Evolutionary conservation across 306 rosid species (phyloP), one percentile per base, ranked within the genome.

Genomic region (Trifolium repens): DNA sequence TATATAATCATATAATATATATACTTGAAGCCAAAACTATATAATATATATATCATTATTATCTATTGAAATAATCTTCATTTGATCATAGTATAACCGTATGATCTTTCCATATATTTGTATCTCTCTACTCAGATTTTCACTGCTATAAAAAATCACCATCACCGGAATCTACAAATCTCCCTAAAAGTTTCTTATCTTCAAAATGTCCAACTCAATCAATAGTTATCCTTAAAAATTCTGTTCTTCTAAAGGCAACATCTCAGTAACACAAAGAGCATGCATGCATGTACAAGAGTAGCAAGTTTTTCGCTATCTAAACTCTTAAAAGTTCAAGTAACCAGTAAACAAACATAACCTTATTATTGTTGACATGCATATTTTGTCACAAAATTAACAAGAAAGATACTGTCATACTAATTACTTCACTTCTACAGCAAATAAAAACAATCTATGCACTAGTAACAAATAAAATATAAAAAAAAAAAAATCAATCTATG

Each of bases 171-270:
- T 67, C 53, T 60, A 54, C 30, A 27, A 76, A 74, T 61, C 53
- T 46, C 71, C 55, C 61, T 47, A 1, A n/a, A n/a, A 79, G 12
- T 72, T 74, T 83, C 63, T 71, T 53, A 50, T 54, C 64, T 17
- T 13, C 55, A 43, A 75, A 72, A 43, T 63, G 71, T 57, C 30
- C 24, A 64, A 54, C 47, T 46, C 52, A 19, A 74, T n/a, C 34
- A 37, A 37, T 27, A 27, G 30, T 67, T 32, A 67, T 79, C 24
- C 60, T 19, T 60, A 65, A 82, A 27, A 24, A 61, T 40, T 50
- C 9, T 10, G 43, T 74, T 57, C 75, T 78, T 63, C 59, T 64
- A 63, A 49, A 47, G 47, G 22, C 40, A 83, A 72, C 35, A 37
- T 37, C 59, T 68, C 53, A 43, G 37, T 43, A 72, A 77, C 46